These are phyloP conservation scores for Calonectria pseudoturangicola DNA, from an alignment of 2,329 filamentous ascomycete species.

Conservation along the genomic window DNA sequence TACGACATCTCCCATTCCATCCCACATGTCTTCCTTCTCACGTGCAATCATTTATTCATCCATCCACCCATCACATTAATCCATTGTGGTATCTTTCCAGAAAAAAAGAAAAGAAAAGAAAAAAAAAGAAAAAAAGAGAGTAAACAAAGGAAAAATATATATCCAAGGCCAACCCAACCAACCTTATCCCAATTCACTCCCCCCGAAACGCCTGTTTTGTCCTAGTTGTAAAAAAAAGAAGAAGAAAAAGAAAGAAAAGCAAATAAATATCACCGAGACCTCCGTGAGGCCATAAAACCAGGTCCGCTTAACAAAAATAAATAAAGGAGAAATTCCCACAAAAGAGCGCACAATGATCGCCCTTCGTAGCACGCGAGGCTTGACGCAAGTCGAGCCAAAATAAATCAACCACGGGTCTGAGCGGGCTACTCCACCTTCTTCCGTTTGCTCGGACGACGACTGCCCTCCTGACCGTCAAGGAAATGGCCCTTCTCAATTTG, in stretches of 20 bases:
- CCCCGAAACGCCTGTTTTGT: conserved; percentile 45
- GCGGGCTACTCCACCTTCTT: conserved; percentile 61
- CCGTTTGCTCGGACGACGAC: conserved; percentile 66
- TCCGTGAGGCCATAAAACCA: not conserved
- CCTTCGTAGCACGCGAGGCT: not conserved
- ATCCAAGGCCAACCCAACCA: conserved; percentile 18
- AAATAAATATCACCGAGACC: conserved; percentile 27
- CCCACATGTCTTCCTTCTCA: conserved; percentile 17
- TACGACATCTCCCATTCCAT: conserved; percentile 27
- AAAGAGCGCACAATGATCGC: conserved; percentile 9
- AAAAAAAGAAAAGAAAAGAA: conserved; percentile 3
- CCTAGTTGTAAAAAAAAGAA: conserved; percentile 29
- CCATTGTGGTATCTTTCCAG: conserved; percentile 47
- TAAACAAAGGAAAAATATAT: not conserved
- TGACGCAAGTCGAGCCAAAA: conserved; percentile 14
- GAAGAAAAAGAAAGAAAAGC: conserved; percentile 30
- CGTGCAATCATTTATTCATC: conserved; percentile 14
- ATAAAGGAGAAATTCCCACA: not conserved
- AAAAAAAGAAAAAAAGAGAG: not conserved
- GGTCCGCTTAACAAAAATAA: conserved; percentile 9
- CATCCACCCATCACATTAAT: conserved; percentile 36
- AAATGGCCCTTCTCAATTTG: conserved; percentile 75
- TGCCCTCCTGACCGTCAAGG: conserved; percentile 63
- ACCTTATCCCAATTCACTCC: conserved; percentile 13
- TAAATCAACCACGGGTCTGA: not conserved